Evolutionary conservation across 78 protist species (phyloP).

Genomic region (Cyanophora paradoxa): DNA sequence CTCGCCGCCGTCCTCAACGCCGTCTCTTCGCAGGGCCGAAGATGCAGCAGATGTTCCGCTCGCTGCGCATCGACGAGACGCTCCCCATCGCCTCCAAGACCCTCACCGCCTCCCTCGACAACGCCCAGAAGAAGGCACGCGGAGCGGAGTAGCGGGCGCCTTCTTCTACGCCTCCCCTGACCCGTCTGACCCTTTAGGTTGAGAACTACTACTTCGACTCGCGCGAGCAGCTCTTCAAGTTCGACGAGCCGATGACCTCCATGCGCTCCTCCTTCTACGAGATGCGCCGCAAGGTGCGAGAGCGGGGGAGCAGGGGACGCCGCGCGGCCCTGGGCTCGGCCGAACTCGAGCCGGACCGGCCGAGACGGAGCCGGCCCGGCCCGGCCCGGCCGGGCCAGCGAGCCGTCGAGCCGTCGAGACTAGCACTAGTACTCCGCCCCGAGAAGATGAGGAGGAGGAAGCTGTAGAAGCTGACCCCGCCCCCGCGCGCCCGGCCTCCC

Average conservation of each 20-base stretch:
- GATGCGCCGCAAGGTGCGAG: neutral
- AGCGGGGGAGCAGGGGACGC: too few species aligned
- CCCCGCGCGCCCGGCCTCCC: too few species aligned
- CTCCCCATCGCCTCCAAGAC: neutral
- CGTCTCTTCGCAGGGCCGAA: neutral
- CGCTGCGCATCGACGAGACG: conserved; percentile 5
- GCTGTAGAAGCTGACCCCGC: too few species aligned
- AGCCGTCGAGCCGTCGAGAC: too few species aligned
- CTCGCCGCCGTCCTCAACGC: neutral
- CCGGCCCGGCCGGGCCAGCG: too few species aligned
- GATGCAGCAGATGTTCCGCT: neutral
- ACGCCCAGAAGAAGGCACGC: neutral
- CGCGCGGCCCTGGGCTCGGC: neutral
- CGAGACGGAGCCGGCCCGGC: too few species aligned
- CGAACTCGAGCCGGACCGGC: too few species aligned
- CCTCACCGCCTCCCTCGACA: neutral
- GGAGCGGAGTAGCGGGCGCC: neutral
- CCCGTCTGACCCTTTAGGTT: too few species aligned
- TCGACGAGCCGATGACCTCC: conserved; percentile 9
- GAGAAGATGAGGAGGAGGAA: too few species aligned
- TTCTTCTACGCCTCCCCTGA: too few species aligned
- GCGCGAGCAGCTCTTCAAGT: conserved; percentile 29
- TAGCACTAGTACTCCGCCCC: too few species aligned
- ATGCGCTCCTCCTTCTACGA: neutral
- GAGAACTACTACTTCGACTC: conserved; percentile 21